A percentile compares a stretch with the other conserved stretches of the same genome.
phyloP scores from a whole-genome alignment of 2,329 filamentous ascomycete species.

The Diplodia seriata region DNA sequence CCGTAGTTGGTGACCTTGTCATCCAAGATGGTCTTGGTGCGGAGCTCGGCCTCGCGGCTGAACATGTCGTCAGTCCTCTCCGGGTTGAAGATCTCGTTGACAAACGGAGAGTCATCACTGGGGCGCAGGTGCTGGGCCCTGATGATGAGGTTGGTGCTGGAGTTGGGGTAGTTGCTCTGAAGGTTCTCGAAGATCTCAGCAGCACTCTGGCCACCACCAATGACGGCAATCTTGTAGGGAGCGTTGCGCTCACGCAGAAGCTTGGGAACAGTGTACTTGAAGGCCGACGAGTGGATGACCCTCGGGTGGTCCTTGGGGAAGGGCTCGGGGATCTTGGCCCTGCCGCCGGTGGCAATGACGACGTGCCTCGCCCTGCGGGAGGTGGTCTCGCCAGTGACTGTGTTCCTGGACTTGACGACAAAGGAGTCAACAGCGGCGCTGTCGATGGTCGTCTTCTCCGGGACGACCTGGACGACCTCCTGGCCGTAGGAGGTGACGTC shows the following conservation, averaged over 20 bases:
- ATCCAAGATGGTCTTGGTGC: conserved; percentile 66
- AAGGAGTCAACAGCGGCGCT: conserved; percentile 68
- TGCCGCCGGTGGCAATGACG: conserved; percentile 71
- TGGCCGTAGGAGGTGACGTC: conserved; percentile 76
- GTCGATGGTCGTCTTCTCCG: conserved; percentile 58
- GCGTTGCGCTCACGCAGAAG: conserved; percentile 64
- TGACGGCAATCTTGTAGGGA: conserved; percentile 77
- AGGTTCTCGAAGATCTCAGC: conserved; percentile 96
- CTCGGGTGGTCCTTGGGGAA: conserved; percentile 74
- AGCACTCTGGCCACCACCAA: conserved; percentile 90
- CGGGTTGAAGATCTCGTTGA: conserved; percentile 97
- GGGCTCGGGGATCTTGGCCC: conserved; percentile 72
- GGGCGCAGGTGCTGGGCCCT: conserved; percentile 83
- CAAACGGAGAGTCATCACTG: conserved; percentile 95
- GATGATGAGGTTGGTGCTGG: conserved; percentile 79
- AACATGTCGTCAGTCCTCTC: conserved; percentile 80
- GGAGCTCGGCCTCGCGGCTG: conserved; percentile 67
- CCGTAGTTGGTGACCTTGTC: conserved; percentile 92
- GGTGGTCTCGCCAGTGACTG: conserved; percentile 61
- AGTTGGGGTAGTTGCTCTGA: conserved; percentile 80
- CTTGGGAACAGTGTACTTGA: conserved; percentile 68
- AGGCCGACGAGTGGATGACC: conserved; percentile 89
- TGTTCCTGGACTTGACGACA: conserved; percentile 69
- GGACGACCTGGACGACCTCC: conserved; percentile 75
- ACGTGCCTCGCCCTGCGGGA: conserved; percentile 69